These are phyloP conservation scores for Arbutus unedo DNA, from an alignment of 148 eudicot genomes.

Conservation along the genomic window DNA sequence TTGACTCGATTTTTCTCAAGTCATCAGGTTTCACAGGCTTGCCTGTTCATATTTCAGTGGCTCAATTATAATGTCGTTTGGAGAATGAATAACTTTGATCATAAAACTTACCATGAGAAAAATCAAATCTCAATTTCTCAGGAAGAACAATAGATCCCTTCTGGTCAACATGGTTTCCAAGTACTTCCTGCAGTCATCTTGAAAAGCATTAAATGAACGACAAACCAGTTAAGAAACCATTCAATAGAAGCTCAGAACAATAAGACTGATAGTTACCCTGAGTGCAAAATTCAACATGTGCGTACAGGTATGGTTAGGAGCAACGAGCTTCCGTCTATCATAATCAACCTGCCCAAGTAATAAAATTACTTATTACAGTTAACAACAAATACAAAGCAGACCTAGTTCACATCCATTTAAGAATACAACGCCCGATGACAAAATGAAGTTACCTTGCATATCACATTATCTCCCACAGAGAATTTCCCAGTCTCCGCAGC, in stretches of 20 bases:
- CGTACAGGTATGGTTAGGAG: conserved; percentile 98
- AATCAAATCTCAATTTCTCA: conserved; percentile 90
- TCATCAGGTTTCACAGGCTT: conserved; percentile 87
- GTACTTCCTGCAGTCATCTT: conserved; percentile 66
- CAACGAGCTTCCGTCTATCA: conserved; percentile 74
- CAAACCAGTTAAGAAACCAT: not conserved
- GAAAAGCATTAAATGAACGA: conserved; percentile 4
- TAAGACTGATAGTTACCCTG: conserved; percentile 45
- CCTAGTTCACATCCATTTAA: not conserved
- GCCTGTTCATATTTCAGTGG: conserved; percentile 40
- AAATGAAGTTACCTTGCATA: conserved; percentile 60
- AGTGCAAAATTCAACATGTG: conserved; percentile 97
- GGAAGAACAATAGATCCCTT: conserved; percentile 98
- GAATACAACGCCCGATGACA: not conserved
- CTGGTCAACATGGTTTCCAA: conserved; percentile 93
- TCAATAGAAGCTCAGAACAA: not conserved
- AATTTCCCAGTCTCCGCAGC: conserved; percentile 49
- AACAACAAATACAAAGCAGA: not conserved
- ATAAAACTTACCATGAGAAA: conserved; percentile 74
- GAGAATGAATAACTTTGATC: not conserved
- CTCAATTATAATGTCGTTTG: not conserved
- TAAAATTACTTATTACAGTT: not conserved
- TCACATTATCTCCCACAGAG: conserved; percentile 69
- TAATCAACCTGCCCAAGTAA: conserved; percentile 69
- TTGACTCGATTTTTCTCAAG: conserved; percentile 67